Conservation (phyloP, 768 basidiomycete species). For the Mycena belliarum region DNA sequence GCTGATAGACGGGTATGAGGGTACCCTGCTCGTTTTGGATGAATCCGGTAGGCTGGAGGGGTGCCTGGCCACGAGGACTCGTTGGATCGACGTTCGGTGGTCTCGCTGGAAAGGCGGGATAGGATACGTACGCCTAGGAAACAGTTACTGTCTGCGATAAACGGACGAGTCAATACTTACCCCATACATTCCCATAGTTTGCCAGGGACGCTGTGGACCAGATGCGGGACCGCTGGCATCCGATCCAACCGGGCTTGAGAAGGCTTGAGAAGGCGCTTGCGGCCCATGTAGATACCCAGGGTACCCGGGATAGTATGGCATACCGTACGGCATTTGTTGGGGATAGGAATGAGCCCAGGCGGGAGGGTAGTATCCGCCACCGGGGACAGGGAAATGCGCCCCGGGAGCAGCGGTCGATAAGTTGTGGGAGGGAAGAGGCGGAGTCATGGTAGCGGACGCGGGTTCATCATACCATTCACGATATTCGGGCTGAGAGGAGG, state of each 20-base stretch:
- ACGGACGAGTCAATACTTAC: constrained; percentile 37
- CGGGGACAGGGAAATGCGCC: constrained; percentile 39
- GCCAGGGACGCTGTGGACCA: constrained; percentile 37
- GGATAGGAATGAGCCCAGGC: constrained; percentile 57
- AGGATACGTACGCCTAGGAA: constrained; percentile 50
- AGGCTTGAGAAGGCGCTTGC: constrained; percentile 27
- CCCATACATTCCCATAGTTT: constrained; percentile 43
- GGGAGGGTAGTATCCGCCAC: constrained; percentile 47
- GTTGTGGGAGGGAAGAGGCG: constrained; percentile 35
- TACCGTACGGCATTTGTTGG: constrained; percentile 51
- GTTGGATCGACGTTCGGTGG: constrained; percentile 34
- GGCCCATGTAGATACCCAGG: constrained; percentile 35
- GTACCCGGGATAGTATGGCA: constrained; percentile 52
- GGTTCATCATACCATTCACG: constrained; percentile 48
- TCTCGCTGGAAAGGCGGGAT: constrained; percentile 41
- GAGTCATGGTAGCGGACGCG: constrained; percentile 37
- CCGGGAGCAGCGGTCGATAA: constrained; percentile 23
- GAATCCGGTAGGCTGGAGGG: constrained; percentile 66
- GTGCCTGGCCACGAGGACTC: constrained; percentile 44
- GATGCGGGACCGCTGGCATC: constrained; percentile 39
- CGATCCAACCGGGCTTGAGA: constrained; percentile 36
- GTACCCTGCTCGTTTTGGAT: constrained; percentile 73
- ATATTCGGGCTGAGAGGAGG: constrained; percentile 33
- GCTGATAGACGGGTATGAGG: constrained; percentile 70
- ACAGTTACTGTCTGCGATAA: background rate